phyloP scores from a whole-genome alignment of 2,329 filamentous ascomycete genomes.

The Monosporascus sp. region DNA sequence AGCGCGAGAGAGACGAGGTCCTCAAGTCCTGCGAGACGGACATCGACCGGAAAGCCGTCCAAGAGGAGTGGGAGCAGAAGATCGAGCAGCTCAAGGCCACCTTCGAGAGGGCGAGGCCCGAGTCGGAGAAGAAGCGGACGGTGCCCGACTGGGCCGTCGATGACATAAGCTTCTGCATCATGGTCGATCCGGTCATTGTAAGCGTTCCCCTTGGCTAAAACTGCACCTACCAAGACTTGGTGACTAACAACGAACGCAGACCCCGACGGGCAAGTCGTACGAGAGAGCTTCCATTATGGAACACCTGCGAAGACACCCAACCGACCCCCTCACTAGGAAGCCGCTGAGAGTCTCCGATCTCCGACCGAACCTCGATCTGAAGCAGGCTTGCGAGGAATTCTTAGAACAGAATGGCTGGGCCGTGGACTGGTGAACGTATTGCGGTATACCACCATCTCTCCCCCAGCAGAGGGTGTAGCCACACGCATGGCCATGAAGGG shows the following conservation, averaged over 20 bases:
- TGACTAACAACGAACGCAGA: slow-evolving; percentile 36
- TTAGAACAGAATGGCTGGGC: slow-evolving; percentile 85
- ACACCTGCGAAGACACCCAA: slow-evolving; percentile 68
- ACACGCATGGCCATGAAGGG: too few relatives aligned
- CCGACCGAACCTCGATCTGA: slow-evolving; percentile 74
- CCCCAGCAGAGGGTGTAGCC: too few relatives aligned
- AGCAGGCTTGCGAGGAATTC: slow-evolving; percentile 79
- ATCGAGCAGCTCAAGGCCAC: slow-evolving; percentile 36
- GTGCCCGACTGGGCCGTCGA: slow-evolving; percentile 75
- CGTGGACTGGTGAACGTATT: slow-evolving; percentile 68
- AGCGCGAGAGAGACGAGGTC: slow-evolving; percentile 38
- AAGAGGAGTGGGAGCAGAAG: slow-evolving; percentile 42
- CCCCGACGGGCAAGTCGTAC: slow-evolving; percentile 84
- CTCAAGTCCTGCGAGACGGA: slow-evolving; percentile 18
- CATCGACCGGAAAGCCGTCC: slow-evolving; percentile 41
- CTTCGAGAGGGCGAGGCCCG: slow-evolving; percentile 46
- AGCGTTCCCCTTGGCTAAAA: slow-evolving; percentile 16
- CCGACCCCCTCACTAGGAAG: slow-evolving; percentile 80
- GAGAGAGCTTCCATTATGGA: slow-evolving; percentile 82
- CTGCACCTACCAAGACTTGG: background rate
- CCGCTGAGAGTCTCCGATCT: slow-evolving; percentile 64
- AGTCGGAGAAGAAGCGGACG: slow-evolving; percentile 43
- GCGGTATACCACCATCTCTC: background rate
- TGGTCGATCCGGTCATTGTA: slow-evolving; percentile 64
- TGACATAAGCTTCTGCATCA: slow-evolving; percentile 67